Base-by-base conservation (phyloP, 2,329 filamentous ascomycete genomes). In the Tolypocladium ophioglossoides region DNA sequence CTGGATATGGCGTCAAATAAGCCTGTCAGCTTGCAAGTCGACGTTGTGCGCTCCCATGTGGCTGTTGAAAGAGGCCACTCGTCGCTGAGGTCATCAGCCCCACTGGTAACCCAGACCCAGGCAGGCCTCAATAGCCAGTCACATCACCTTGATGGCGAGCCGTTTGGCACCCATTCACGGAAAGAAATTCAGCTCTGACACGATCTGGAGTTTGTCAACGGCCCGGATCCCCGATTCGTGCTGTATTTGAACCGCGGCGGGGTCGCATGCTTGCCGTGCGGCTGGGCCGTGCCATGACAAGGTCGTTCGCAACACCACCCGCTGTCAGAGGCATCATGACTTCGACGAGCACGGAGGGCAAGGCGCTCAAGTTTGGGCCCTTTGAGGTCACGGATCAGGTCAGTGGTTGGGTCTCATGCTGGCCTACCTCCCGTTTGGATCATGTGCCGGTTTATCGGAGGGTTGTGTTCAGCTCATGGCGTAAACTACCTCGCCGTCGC, bases 321-420 rank as follows among this genome's bases (percentile, higher is more conserved):
- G 54, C 53, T 41, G 24, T 57, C 46, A 60, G 60, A 56, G 47
- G 53, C 56, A 61, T 61, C 60, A 72, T 71, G 67, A 64, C 66
- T 49, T 60, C 61, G 20, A 62, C 67, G 34, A 63, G 55, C 22
- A 54, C 57, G 27, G 59, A 59, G 24, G 64, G 56, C 5, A 57
- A 54, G 51, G 55, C 35, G 27, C 68, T 92, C 61, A 77, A 83
- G 64, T 94, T 95, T 65, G 89, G 89, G 16, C 79, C 84, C 10
- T 91, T 87, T 65, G 76, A 87, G 55, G 87, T 95, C 53, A 88
- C 87, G 14, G 76, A 82, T 20, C 88, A 91, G 74, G 86, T 87
- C 70, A 62, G 72, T 59, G 16, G 5, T 20, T 32, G 10, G 6
- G 14, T 10, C 14, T 49, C 35, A 2, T 18, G 10, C 18, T 22